Base-by-base conservation (phyloP, 805 yeast species). In the Schizosaccharomyces osmophilus region DNA sequence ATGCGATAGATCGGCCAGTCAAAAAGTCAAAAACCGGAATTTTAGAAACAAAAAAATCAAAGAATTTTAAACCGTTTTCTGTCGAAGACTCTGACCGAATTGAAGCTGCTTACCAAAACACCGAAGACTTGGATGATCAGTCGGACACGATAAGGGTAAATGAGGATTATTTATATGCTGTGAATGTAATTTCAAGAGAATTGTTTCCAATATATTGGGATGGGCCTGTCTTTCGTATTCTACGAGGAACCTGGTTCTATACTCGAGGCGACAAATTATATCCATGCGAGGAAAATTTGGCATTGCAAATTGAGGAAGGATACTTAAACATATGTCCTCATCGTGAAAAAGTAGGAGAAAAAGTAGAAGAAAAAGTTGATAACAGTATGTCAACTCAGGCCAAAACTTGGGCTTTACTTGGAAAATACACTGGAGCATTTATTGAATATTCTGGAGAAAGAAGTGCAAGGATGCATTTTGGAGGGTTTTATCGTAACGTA, bases 181-280 rank as follows among this genome's bases (percentile, higher is more conserved):
- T 87, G 4, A 81, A 87, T 67, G 63, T 90, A 24, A 64, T 68
- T 0, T 70, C 72, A 5, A 76, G 81, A 70, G 76, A 75, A 59
- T 69, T 89, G 66, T 65, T 72, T 2, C 94, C 97, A 0, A 78
- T 82, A 0, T 90, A 82, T 69, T 90, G 97, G 97, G 82, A 80
- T 6, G 97, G 97, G 1, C 93, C 96, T 0, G 72, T 74, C 0
- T 90, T 82, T 68, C 88, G 85, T 63, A 84, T 90, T 0, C 75
- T 95, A 58, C 73, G 97, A 62, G 95, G 95, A 0, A 69, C 81
- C 0, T 90, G 97, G 97, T 87, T 87, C 69, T 72, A 75, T 45
- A 79, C 79, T 60, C 80, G 80, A 0, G 63, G 67, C 59, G 62
- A 63, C 62, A 64, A 68, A 45, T 63, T 69, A 32, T 67, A 67